A percentile compares a stretch with the other conserved stretches of the same genome.
Conservation (phyloP, 441 rosid species). For the Monsonia emarginata region DNA sequence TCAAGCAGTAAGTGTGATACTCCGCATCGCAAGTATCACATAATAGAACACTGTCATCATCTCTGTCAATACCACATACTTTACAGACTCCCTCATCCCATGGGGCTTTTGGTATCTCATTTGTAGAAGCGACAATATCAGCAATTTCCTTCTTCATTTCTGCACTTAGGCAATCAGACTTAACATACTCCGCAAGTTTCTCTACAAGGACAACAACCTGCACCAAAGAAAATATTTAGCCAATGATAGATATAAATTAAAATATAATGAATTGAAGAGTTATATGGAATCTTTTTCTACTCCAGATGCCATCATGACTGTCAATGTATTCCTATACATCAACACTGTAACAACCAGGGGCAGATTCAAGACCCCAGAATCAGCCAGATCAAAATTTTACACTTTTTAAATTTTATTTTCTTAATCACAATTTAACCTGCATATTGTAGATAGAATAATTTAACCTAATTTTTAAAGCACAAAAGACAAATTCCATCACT, state of each 20-base stretch:
- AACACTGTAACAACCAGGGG: neutral
- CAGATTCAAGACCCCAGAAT: too few relatives aligned
- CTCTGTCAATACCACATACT: conserved; percentile 93
- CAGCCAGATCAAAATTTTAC: too few relatives aligned
- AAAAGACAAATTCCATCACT: too few relatives aligned
- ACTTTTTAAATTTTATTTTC: too few relatives aligned
- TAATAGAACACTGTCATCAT: conserved; percentile 90
- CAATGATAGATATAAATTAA: conserved; percentile 1
- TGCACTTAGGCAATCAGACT: conserved; percentile 42
- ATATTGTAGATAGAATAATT: too few relatives aligned
- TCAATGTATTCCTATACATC: neutral
- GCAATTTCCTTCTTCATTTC: conserved; percentile 65
- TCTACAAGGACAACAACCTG: conserved; percentile 64
- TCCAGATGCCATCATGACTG: neutral
- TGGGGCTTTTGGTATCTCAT: conserved; percentile 81
- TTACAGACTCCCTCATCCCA: conserved; percentile 99
- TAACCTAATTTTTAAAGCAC: too few relatives aligned
- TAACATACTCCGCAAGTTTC: conserved; percentile 51
- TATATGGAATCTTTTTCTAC: neutral
- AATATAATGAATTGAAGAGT: neutral
- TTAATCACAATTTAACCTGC: too few relatives aligned
- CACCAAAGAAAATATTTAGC: conserved; percentile 23
- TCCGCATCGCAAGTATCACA: conserved; percentile 97
- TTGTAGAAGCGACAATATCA: conserved; percentile 48
- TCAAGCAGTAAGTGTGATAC: conserved; percentile 95